Percentiles rank a stretch among this genome's conserved stretches.
Conservation (phyloP, 257 asterid species). For the Nicotiana paniculata region DNA sequence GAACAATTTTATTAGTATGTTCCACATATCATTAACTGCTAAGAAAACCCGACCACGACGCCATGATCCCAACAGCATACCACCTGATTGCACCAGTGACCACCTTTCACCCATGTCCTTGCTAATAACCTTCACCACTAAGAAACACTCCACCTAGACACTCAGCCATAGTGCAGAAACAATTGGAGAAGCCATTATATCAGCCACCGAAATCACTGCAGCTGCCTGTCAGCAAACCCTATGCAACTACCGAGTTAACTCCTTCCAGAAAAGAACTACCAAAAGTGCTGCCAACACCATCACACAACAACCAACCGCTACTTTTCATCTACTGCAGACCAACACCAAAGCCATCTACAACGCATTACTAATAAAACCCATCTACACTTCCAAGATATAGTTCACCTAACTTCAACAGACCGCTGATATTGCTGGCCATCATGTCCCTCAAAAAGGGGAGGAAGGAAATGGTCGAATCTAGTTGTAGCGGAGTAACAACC, state of each 20-base stretch:
- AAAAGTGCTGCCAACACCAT: not conserved
- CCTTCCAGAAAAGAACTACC: not conserved
- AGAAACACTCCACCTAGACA: not conserved
- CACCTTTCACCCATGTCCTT: not conserved
- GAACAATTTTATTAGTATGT: not conserved
- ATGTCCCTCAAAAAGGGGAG: not conserved
- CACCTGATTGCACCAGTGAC: not conserved
- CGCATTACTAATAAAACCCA: not conserved
- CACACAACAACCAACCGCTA: not conserved
- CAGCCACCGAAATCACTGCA: not conserved
- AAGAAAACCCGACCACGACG: not conserved
- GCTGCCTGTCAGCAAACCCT: not conserved
- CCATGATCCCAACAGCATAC: not conserved
- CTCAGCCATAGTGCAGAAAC: not conserved
- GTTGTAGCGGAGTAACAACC: not conserved
- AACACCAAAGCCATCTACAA: not conserved
- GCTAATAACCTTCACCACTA: not conserved
- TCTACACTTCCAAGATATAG: not conserved
- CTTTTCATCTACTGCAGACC: not conserved
- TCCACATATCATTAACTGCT: not conserved
- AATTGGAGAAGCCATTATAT: not conserved
- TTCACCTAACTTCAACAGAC: not conserved
- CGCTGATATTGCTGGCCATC: not conserved
- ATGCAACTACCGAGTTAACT: not conserved
- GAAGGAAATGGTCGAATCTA: not conserved